phyloP scores from a whole-genome alignment of 2,329 filamentous ascomycete species.

The Orbilia quercus region DNA sequence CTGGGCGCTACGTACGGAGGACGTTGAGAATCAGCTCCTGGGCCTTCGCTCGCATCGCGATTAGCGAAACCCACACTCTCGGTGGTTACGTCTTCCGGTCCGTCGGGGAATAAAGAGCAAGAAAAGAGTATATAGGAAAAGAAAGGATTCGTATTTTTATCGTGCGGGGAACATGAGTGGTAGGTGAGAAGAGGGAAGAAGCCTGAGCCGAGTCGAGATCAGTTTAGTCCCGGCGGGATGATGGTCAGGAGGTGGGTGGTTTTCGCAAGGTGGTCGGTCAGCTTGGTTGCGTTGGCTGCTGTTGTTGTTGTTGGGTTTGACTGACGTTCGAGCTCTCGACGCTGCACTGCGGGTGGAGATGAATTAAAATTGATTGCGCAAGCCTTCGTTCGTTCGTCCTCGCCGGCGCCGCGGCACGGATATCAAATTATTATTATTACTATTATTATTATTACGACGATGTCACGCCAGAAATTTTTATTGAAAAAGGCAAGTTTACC shows the following conservation, averaged over 20 bases:
- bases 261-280: constrained; percentile 25
- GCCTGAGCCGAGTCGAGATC: background rate
- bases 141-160: background rate
- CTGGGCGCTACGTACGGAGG: constrained; percentile 32
- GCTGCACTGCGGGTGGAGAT: constrained; percentile 3
- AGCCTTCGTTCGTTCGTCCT: constrained; percentile 4
- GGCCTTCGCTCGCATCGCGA: constrained; percentile 46
- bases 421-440: no score
- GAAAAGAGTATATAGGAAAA: background rate
- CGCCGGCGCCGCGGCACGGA: no score
- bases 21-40: constrained; percentile 43
- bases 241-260: constrained; percentile 17
- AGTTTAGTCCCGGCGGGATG: background rate
- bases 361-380: constrained; percentile 23
- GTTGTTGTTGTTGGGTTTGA: background rate
- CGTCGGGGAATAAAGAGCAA: background rate
- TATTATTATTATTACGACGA: background rate
- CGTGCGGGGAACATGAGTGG: constrained; percentile 11
- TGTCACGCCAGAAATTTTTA: background rate
- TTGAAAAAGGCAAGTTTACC: background rate
- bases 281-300: background rate
- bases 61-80: constrained; percentile 1
- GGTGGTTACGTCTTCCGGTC: constrained; percentile 4
- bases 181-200: background rate
- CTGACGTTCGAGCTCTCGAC: background rate